Percentiles rank a stretch among this genome's conserved stretches.
Conservation (phyloP, 2,329 filamentous ascomycete genomes). For the Trichoderma sp. region DNA sequence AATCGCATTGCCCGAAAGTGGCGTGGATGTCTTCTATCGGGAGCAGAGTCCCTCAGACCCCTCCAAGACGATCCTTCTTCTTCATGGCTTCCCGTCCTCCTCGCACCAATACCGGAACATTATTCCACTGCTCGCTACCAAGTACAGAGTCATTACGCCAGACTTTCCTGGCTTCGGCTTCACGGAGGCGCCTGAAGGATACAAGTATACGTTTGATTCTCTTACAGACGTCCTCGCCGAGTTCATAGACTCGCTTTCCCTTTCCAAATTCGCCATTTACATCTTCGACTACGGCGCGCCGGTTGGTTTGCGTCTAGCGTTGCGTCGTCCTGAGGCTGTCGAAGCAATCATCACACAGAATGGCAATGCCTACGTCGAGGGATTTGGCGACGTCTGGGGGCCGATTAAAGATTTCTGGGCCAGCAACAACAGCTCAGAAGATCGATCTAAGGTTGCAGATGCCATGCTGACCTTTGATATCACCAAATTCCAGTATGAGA, state of each 20-base stretch:
- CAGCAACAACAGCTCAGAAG: slow-evolving; percentile 11
- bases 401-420: slow-evolving; percentile 22
- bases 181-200: slow-evolving; percentile 15
- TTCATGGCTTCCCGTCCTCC: slow-evolving; percentile 23
- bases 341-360: slow-evolving; percentile 20
- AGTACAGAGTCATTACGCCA: slow-evolving; percentile 21
- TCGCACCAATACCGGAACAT: slow-evolving; percentile 20
- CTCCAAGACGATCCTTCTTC: slow-evolving; percentile 13
- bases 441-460: slow-evolving; percentile 12
- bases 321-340: slow-evolving; percentile 9
- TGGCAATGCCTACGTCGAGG: slow-evolving; percentile 20
- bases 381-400: slow-evolving; percentile 19
- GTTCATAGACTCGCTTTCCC: slow-evolving; percentile 11
- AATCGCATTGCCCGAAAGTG: slow-evolving; percentile 7
- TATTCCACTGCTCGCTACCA: slow-evolving; percentile 12
- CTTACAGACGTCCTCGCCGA: slow-evolving; percentile 11
- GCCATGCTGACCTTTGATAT: slow-evolving; percentile 22
- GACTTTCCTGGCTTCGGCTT: slow-evolving; percentile 20
- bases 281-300: slow-evolving; percentile 21
- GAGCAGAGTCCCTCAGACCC: slow-evolving; percentile 6
- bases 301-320: slow-evolving; percentile 10
- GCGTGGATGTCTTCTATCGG: slow-evolving; percentile 19
- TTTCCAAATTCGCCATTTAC: slow-evolving; percentile 5
- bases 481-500: slow-evolving; percentile 22
- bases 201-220: slow-evolving; percentile 15